These are phyloP conservation scores for Oryza punctata DNA, from an alignment of 176 grass and related monocot genomes.

Conservation along the genomic window DNA sequence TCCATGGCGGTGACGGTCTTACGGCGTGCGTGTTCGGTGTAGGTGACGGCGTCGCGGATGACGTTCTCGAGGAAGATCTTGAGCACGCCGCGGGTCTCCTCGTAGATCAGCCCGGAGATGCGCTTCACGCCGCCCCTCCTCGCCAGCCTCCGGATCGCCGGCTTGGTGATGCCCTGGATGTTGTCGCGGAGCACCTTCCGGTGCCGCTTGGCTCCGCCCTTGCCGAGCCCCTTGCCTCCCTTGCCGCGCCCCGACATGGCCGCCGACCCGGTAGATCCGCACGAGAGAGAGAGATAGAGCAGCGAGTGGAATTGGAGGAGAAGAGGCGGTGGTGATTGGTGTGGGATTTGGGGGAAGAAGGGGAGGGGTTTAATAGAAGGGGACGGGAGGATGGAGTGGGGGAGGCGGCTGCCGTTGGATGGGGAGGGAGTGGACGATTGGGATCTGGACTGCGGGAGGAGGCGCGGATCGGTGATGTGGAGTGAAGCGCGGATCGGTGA, in stretches of 20 bases:
- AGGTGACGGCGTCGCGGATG: conserved; percentile 86
- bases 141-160: conserved; percentile 38
- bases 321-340: background rate
- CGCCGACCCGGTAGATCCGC: background rate
- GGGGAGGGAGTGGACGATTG: background rate
- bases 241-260: conserved; percentile 44
- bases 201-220: conserved; percentile 49
- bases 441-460: background rate
- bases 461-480: conserved; percentile 28
- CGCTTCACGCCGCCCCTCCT: conserved; percentile 74
- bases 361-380: background rate
- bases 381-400: background rate
- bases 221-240: conserved; percentile 55
- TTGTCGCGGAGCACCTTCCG: conserved; percentile 51
- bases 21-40: conserved; percentile 76
- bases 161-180: conserved; percentile 63
- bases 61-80: conserved; percentile 98
- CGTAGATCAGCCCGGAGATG: conserved; percentile 85
- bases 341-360: background rate
- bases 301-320: background rate
- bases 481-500: background rate
- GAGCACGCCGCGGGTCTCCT: conserved; percentile 87
- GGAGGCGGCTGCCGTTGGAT: background rate
- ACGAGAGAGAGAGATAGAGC: background rate
- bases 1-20: conserved; percentile 95